Conservation (phyloP, 805 yeast species). For the Isabelozyma rhagii region DNA sequence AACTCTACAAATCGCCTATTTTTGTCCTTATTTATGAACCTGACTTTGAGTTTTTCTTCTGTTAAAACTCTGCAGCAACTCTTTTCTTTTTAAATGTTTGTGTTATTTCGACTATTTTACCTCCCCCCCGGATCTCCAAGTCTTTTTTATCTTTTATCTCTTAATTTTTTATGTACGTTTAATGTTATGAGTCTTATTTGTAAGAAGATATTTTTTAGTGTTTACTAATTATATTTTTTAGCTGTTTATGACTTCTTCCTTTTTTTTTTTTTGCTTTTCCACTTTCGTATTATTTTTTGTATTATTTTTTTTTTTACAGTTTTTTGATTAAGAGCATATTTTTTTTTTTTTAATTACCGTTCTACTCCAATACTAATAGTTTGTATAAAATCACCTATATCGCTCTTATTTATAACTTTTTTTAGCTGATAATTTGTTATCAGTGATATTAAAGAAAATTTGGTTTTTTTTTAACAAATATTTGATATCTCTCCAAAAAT, state of each 20-base stretch:
- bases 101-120: background rate
- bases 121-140: background rate
- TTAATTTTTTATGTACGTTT: background rate
- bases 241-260: background rate
- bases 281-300: background rate
- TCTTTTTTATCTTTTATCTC: no score
- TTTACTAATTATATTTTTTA: background rate
- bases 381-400: conserved; percentile 1
- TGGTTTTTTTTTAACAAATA: background rate
- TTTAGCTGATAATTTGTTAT: background rate
- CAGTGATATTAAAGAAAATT: background rate
- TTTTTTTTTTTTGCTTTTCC: background rate
- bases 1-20: background rate
- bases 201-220: background rate
- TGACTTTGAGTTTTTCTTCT: background rate
- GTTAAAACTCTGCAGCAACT: background rate
- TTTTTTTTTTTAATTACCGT: background rate
- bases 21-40: background rate
- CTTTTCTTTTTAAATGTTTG: background rate
- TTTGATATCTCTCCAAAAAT: background rate
- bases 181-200: background rate
- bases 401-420: background rate
- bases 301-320: background rate
- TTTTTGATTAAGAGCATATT: background rate
- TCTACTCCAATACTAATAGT: background rate